phyloP scores from a whole-genome alignment of 2,329 filamentous ascomycete species.

The Botryotinia globosa region DNA sequence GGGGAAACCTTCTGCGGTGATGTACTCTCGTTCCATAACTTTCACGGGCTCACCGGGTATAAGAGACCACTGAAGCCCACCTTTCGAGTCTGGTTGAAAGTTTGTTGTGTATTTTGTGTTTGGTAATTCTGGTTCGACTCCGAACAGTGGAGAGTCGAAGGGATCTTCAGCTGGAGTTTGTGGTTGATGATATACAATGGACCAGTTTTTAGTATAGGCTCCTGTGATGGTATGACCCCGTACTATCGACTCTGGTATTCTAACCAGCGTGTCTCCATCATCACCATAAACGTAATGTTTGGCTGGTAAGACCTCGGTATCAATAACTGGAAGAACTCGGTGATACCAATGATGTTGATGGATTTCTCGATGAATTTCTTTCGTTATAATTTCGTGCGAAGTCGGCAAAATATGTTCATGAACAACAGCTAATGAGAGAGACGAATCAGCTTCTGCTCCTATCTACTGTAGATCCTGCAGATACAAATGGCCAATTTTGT shows the following conservation, averaged over 20 bases:
- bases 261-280: slow-evolving; percentile 45
- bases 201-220: slow-evolving; percentile 21
- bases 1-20: slow-evolving; percentile 29
- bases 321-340: slow-evolving; percentile 51
- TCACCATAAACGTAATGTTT: slow-evolving; percentile 43
- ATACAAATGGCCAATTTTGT: slow-evolving; percentile 25
- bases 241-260: slow-evolving; percentile 46
- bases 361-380: slow-evolving; percentile 51
- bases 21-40: slow-evolving; percentile 31
- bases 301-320: slow-evolving; percentile 52
- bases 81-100: neutral
- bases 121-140: neutral
- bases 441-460: slow-evolving; percentile 28
- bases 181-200: slow-evolving; percentile 11
- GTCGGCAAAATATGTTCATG: slow-evolving; percentile 48
- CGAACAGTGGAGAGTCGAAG: slow-evolving; percentile 8
- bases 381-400: slow-evolving; percentile 46
- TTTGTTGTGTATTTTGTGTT: slow-evolving; percentile 2
- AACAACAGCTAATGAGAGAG: slow-evolving; percentile 43
- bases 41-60: slow-evolving; percentile 27
- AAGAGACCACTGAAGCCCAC: slow-evolving; percentile 6
- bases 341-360: slow-evolving; percentile 53
- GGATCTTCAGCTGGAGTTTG: slow-evolving; percentile 1
- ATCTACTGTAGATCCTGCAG: slow-evolving; percentile 1
- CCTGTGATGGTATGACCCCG: slow-evolving; percentile 34